These are phyloP conservation scores for Solanum okadae DNA, from an alignment of 257 asterid species.

Conservation along the genomic window DNA sequence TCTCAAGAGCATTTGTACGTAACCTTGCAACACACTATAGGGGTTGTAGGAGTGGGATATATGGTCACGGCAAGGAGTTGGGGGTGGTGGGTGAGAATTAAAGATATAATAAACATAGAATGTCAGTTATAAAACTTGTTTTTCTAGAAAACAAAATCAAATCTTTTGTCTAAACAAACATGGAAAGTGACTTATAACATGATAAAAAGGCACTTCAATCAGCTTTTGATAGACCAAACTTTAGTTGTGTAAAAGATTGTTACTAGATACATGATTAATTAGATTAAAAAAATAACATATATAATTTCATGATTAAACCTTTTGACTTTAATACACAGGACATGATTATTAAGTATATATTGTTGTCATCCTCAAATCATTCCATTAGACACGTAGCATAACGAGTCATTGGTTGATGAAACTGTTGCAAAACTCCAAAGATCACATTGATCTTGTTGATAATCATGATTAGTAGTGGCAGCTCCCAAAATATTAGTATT, in stretches of 20 bases:
- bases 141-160: too few species aligned
- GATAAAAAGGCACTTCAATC: not conserved
- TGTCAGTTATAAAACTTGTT: not conserved
- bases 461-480: not conserved
- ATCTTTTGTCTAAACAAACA: too few species aligned
- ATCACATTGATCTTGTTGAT: not conserved
- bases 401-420: slow-evolving; percentile 50
- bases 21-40: not conserved
- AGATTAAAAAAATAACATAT: not conserved
- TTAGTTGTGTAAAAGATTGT: not conserved
- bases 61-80: not conserved
- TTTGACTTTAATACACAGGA: not conserved
- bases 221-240: not conserved
- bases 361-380: not conserved
- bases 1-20: not conserved
- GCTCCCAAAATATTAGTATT: not conserved
- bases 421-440: slow-evolving; percentile 52
- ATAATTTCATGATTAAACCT: not conserved
- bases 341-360: not conserved
- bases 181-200: too few species aligned
- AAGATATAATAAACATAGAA: not conserved
- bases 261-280: not conserved
- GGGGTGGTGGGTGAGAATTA: not conserved
- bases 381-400: slow-evolving; percentile 52
- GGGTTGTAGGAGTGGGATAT: not conserved